Percentiles rank a stretch among this genome's conserved stretches.
Conservation (phyloP, 768 basidiomycete genomes). For the Leccinellum rugosiceps region DNA sequence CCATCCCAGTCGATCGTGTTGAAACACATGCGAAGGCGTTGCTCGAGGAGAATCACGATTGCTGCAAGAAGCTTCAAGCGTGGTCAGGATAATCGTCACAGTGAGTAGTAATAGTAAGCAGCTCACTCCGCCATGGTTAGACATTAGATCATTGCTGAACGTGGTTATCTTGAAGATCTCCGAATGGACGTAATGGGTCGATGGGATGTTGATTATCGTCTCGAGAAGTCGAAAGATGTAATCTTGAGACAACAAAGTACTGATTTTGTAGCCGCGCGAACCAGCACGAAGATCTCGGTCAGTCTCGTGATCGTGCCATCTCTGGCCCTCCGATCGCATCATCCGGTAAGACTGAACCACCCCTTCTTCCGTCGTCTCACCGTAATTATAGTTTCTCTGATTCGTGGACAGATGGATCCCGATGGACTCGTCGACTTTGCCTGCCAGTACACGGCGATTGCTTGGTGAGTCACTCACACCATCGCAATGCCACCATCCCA, state of each 20-base stretch:
- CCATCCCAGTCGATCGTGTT: too few relatives aligned
- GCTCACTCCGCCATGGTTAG: not conserved
- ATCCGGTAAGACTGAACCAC: not conserved
- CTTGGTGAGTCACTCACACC: too few relatives aligned
- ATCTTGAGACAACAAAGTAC: not conserved
- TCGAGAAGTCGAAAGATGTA: not conserved
- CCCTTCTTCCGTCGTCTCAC: not conserved
- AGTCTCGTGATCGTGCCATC: not conserved
- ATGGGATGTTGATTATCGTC: not conserved
- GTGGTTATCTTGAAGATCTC: not conserved
- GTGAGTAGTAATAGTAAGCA: too few relatives aligned
- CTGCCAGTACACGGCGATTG: too few relatives aligned
- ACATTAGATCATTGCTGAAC: not conserved
- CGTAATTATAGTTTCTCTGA: not conserved
- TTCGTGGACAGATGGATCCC: not conserved
- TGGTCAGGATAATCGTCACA: too few relatives aligned
- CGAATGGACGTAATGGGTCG: not conserved
- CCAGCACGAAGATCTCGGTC: too few relatives aligned
- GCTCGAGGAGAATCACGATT: not conserved
- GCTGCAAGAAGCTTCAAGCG: too few relatives aligned
- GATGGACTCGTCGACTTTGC: not conserved
- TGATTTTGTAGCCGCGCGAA: not conserved
- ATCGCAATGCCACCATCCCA: too few relatives aligned
- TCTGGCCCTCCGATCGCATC: not conserved
- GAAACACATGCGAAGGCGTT: too few relatives aligned